Conservation (phyloP, 148 eudicot species). For the Vaccinium myrtillus region DNA sequence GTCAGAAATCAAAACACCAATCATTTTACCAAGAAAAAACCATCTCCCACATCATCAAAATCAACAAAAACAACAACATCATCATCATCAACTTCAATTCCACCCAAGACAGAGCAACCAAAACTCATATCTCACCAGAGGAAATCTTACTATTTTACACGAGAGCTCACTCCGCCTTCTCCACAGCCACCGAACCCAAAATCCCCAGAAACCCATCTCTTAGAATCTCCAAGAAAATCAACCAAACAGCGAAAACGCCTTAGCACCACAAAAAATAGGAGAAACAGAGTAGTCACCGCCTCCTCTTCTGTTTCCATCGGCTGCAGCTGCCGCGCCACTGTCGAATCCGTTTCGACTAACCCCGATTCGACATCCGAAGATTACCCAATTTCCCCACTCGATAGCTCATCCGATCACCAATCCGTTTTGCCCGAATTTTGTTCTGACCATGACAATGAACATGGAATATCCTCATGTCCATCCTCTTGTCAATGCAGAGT, state of each 20-base stretch:
- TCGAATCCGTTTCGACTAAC: slow-evolving; percentile 17
- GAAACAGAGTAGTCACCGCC: slow-evolving; percentile 14
- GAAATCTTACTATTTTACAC: slow-evolving; percentile 64
- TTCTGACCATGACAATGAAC: background rate
- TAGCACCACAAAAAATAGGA: slow-evolving; percentile 15
- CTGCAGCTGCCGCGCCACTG: background rate
- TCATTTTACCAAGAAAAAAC: slow-evolving; percentile 18
- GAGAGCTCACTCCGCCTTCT: slow-evolving; percentile 38
- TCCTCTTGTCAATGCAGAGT: slow-evolving; percentile 9
- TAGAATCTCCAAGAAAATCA: slow-evolving; percentile 41
- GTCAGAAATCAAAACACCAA: slow-evolving; percentile 15
- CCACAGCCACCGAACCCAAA: background rate
- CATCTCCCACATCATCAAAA: slow-evolving; percentile 19
- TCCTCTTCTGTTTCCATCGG: background rate
- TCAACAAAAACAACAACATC: slow-evolving; percentile 28
- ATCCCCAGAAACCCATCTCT: background rate
- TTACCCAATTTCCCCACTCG: background rate
- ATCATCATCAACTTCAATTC: background rate
- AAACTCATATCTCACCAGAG: slow-evolving; percentile 25
- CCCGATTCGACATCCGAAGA: slow-evolving; percentile 19
- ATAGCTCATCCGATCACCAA: slow-evolving; percentile 17
- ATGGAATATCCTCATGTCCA: background rate
- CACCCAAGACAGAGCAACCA: slow-evolving; percentile 7
- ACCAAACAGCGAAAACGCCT: slow-evolving; percentile 25
- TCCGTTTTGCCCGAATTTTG: slow-evolving; percentile 15